Base-by-base conservation (phyloP, 2,329 filamentous ascomycete species). In the Fusarium pininemorale region DNA sequence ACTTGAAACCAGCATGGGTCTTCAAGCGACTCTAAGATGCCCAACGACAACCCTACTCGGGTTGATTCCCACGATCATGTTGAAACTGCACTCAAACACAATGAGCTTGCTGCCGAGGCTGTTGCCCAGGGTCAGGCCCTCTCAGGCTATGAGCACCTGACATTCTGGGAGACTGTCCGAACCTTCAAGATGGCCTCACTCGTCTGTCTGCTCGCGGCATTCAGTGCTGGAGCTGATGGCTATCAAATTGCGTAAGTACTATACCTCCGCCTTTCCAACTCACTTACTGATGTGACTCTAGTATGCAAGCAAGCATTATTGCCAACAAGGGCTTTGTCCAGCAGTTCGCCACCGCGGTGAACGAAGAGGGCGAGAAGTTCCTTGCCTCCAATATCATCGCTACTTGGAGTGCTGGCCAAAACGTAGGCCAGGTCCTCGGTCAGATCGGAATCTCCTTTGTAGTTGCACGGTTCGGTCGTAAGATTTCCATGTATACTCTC, bases 391-490 rank as follows among this genome's bases (percentile, higher is more conserved):
- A 79, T 45, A 81, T 83, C 39, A 75, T 84, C 32, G 80, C 80
- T 6, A 80, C 78, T 0, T 84, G 83, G 82, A 79, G 82, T 39
- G 81, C 82, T 16, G 82, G 84, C 44, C 82, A 82, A 73, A 82
- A 81, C 4, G 79, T 82, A 3, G 83, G 83, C 28, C 83, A 85
- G 63, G 80, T 82, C 11, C 70, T 85, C 53, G 83, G 83, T 26
- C 83, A 83, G 73, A 76, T 80, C 16, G 76, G 72, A 12, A 60
- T 81, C 14, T 59, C 67, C 32, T 79, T 78, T 45, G 26, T 78
- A 3, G 80, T 80, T 0, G 75, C 74, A 37, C 65, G 66, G n/a
- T 78, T 78, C 45, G 81, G 81, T 22, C 75, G 81, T n/a, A 82
- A 82, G 63, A 66, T 70, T 2, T 74, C 80, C 30, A 79, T 82